These are phyloP conservation scores for Trichoderma gracile DNA, from an alignment of 2,329 filamentous ascomycete genomes.

Conservation along the genomic window DNA sequence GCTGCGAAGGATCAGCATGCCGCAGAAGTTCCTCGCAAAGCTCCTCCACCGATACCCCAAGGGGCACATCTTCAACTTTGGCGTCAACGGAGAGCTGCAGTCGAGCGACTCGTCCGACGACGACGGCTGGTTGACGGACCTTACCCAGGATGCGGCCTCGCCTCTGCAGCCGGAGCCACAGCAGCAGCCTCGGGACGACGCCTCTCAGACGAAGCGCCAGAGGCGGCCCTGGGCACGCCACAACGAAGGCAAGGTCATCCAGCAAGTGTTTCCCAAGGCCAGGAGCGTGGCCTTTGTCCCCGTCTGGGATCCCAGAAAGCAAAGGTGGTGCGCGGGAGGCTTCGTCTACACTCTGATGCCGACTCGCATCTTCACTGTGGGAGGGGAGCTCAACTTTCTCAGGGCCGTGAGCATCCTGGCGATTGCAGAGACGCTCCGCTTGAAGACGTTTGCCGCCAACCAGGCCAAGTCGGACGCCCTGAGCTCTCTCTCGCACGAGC, in stretches of 20 bases:
- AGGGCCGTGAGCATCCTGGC: conserved; percentile 55
- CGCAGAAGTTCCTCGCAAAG: conserved; percentile 43
- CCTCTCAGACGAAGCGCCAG: conserved; percentile 9
- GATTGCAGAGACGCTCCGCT: conserved; percentile 56
- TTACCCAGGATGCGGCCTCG: neutral
- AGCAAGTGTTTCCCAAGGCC: conserved; percentile 44
- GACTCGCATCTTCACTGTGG: conserved; percentile 46
- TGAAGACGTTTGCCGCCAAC: conserved; percentile 43
- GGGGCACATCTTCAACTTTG: conserved; percentile 50
- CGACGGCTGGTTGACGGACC: conserved; percentile 25
- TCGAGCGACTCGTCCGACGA: conserved; percentile 37
- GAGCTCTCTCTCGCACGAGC: conserved; percentile 61
- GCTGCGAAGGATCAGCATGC: conserved; percentile 33
- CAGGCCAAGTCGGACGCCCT: conserved; percentile 60
- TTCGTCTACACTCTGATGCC: conserved; percentile 51
- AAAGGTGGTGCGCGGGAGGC: conserved; percentile 52
- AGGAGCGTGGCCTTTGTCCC: conserved; percentile 51
- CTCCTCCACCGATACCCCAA: conserved; percentile 49
- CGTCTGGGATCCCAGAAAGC: conserved; percentile 48
- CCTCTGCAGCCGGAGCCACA: neutral
- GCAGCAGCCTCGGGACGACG: neutral
- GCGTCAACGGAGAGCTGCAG: conserved; percentile 41
- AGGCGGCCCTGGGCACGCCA: conserved; percentile 26
- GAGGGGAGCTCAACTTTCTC: conserved; percentile 54
- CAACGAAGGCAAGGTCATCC: conserved; percentile 34